Evolutionary conservation across 345 rosid species (phyloP).

Genomic region (Hypericum perforatum): DNA sequence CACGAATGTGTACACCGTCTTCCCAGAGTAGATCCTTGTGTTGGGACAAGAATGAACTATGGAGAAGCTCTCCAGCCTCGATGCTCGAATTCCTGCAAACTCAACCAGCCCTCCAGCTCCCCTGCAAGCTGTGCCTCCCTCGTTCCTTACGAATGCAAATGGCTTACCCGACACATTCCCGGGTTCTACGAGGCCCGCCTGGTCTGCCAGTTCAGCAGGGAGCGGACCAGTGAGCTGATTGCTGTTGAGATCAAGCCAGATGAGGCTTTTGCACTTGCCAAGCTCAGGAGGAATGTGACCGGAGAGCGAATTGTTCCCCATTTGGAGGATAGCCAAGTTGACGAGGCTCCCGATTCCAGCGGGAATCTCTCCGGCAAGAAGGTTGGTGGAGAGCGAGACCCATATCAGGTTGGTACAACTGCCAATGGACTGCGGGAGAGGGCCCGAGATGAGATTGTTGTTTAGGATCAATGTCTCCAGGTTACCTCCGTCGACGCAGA

Average conservation of each 20-base stretch:
- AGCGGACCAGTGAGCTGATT: constrained; percentile 51
- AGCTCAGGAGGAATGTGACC: constrained; percentile 68
- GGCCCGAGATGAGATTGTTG: constrained; percentile 68
- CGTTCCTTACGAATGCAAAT: constrained; percentile 88
- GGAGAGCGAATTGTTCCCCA: constrained; percentile 76
- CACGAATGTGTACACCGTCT: constrained; percentile 62
- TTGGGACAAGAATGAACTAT: constrained; percentile 88
- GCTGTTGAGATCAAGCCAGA: constrained; percentile 96
- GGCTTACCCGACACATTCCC: constrained; percentile 86
- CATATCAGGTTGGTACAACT: constrained; percentile 77
- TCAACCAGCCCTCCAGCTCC: constrained; percentile 98
- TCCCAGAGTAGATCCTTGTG: constrained; percentile 74
- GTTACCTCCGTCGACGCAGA: constrained; percentile 65
- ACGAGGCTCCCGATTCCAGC: constrained; percentile 49
- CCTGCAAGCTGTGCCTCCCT: constrained; percentile 90
- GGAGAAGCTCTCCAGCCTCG: constrained; percentile 54
- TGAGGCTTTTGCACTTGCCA: constrained; percentile 66
- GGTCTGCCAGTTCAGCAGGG: constrained; percentile 56
- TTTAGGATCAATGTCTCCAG: constrained; percentile 77
- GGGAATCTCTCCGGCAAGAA: constrained; percentile 61
- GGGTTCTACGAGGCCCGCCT: constrained; percentile 61
- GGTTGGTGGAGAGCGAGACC: constrained; percentile 85
- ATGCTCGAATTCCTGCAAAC: constrained; percentile 69
- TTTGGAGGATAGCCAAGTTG: constrained; percentile 66
- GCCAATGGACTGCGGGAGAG: constrained; percentile 60